Base-by-base conservation (phyloP, 2,329 filamentous ascomycete genomes). In the Arachnopeziza araneosa region DNA sequence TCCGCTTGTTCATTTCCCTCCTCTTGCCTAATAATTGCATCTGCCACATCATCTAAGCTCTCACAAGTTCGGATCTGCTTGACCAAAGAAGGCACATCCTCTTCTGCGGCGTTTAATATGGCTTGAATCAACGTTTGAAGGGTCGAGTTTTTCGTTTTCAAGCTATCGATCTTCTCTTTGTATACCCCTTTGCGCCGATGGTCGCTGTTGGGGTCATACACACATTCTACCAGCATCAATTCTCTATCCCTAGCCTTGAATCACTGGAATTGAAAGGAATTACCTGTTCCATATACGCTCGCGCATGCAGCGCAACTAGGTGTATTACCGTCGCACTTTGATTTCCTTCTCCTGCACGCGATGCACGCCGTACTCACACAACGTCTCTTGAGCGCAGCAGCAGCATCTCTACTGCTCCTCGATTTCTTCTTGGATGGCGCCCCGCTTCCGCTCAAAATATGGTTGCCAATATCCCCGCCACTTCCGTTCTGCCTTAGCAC, bases 161-260 rank as follows among this genome's bases (percentile, higher is more conserved):
- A 82, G 71, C 85, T 91, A 74, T 96, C 93, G 24, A 89, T 85
- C 74, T 96, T 95, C 75, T 96, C 92, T 71, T 93, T 93, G 75
- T 98, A 98, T 54, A 98, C 95, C 62, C 95, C 95, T 74, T 98
- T 98, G 55, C 95, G 88, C 55, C 95, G 89, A 74, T 97, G 93
- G 74, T 99, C 95, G 60, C 93, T 96, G 72, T 93, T 96, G 2
- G 93, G 93, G 72, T 98, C 93, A 79, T 98, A 98, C 66, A 97
- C 82, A 74, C 95, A 97, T 76, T 90, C 86, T 71, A 44, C 54
- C 48, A 26, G 53, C 50, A 55, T 60, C 50, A 63, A 58, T 59
- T 5, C 22, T 17, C n/a, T 52, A 23, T 50, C n/a, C n/a, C n/a
- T n/a, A 23, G 4, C 50, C n/a, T 12, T 4, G 21, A 52, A 24